Evolutionary conservation across 768 basidiomycete species (phyloP).

Genomic region (Boletus tylopilopsis): DNA sequence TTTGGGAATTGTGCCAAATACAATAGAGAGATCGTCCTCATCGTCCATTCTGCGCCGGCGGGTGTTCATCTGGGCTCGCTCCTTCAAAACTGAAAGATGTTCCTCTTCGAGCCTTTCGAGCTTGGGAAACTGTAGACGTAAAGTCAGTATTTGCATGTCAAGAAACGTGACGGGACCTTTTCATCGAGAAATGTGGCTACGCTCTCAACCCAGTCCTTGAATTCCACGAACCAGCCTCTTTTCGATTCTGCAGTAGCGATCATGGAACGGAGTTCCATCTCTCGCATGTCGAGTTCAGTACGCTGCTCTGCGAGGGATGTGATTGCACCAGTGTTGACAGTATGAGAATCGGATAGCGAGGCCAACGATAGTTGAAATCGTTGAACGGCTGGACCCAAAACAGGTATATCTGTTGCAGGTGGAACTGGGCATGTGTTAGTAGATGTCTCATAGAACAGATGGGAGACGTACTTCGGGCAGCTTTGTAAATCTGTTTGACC

Average conservation of each 20-base stretch:
- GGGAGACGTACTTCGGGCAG: slow-evolving; percentile 59
- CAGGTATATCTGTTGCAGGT: slow-evolving; percentile 55
- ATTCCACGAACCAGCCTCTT: slow-evolving; percentile 74
- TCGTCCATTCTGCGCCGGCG: slow-evolving; percentile 73
- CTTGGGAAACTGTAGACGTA: slow-evolving; percentile 55
- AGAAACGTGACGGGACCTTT: slow-evolving; percentile 50
- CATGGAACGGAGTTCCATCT: slow-evolving; percentile 71
- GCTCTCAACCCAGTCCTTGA: slow-evolving; percentile 78
- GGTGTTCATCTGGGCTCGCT: slow-evolving; percentile 65
- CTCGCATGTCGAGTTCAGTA: slow-evolving; percentile 60
- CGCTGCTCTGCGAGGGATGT: slow-evolving; percentile 58
- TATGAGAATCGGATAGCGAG: slow-evolving; percentile 64
- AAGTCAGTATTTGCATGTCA: background rate
- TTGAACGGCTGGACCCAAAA: slow-evolving; percentile 55
- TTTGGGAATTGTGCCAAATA: slow-evolving; percentile 54
- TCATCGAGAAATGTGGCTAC: slow-evolving; percentile 85
- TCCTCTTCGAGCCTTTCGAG: slow-evolving; percentile 79
- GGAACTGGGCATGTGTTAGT: slow-evolving; percentile 52
- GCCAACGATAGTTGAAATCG: slow-evolving; percentile 59
- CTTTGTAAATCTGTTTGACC: slow-evolving; percentile 59
- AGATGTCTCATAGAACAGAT: slow-evolving; percentile 1
- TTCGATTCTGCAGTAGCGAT: slow-evolving; percentile 73
- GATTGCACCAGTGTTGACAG: slow-evolving; percentile 54
- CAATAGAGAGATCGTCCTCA: slow-evolving; percentile 70
- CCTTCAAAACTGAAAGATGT: slow-evolving; percentile 65